A percentile compares a stretch with the other conserved stretches of the same genome.
These are phyloP conservation scores for Cinnamomum chago DNA, from an alignment of 164 flowering plant species.

Conservation along the genomic window DNA sequence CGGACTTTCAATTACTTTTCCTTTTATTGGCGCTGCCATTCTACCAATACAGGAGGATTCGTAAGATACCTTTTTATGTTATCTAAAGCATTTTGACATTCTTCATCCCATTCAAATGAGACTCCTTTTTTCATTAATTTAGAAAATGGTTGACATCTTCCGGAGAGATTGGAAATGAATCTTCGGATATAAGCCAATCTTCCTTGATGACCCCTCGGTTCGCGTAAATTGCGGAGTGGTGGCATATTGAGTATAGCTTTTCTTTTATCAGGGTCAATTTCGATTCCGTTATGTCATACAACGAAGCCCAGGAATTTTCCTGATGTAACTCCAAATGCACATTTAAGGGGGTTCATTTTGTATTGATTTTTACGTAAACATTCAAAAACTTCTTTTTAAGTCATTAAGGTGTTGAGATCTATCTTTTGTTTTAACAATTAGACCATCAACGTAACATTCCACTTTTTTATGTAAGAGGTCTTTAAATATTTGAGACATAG, in stretches of 20 bases:
- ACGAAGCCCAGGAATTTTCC: not conserved
- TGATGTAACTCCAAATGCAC: not conserved
- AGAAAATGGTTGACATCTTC: not conserved
- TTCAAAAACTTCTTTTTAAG: not conserved
- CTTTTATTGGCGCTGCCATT: not conserved
- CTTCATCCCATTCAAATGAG: no score
- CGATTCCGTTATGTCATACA: not conserved
- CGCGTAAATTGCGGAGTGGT: no score
- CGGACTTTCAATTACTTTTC: no score
- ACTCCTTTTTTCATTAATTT: not conserved
- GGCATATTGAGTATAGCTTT: no score
- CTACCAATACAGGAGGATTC: not conserved
- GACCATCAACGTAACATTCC: not conserved
- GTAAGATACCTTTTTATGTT: not conserved
- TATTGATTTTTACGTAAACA: not conserved
- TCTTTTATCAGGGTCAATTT: not conserved
- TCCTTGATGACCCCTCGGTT: no score
- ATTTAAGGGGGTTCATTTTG: not conserved
- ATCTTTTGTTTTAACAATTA: not conserved
- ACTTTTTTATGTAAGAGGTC: no score
- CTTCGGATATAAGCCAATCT: no score
- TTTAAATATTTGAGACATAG: no score
- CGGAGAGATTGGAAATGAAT: no score
- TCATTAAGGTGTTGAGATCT: not conserved
- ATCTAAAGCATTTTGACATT: not conserved